phyloP scores from a whole-genome alignment of 441 rosid species.

The Theobroma grandiflorum region DNA sequence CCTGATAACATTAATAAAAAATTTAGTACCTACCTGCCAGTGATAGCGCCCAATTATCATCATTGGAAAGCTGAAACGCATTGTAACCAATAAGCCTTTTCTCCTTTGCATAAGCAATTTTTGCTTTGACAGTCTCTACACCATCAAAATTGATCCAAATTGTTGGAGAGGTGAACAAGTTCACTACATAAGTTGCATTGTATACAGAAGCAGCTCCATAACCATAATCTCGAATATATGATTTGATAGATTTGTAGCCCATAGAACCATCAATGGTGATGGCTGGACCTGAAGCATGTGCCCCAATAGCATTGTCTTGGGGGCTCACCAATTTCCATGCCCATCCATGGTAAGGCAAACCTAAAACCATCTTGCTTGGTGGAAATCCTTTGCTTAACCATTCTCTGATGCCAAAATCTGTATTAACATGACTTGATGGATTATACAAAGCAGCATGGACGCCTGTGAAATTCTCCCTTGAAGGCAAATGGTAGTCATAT shows the following conservation, averaged over 20 bases:
- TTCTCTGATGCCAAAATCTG: conserved; percentile 49
- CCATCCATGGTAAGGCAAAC: conserved; percentile 63
- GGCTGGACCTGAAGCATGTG: conserved; percentile 47
- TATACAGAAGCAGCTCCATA: conserved; percentile 46
- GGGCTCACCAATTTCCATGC: conserved; percentile 48
- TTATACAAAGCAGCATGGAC: conserved; percentile 52
- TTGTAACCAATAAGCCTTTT: conserved; percentile 50
- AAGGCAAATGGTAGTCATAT: conserved; percentile 54
- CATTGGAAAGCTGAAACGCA: conserved; percentile 45
- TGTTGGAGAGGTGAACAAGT: conserved; percentile 36
- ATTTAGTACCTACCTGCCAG: conserved; percentile 40
- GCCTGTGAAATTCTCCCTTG: conserved; percentile 44
- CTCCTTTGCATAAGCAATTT: conserved; percentile 48
- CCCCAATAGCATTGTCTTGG: conserved; percentile 33
- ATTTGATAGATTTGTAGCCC: conserved; percentile 39
- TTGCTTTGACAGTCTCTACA: conserved; percentile 46
- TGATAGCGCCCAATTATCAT: conserved; percentile 53
- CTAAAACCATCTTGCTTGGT: conserved; percentile 46
- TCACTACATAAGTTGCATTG: conserved; percentile 49
- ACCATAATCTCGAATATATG: conserved; percentile 41
- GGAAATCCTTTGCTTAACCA: conserved; percentile 47
- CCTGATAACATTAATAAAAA: background rate
- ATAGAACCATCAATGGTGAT: conserved; percentile 44
- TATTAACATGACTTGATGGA: conserved; percentile 35
- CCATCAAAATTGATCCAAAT: conserved; percentile 61